A percentile compares a stretch with the other conserved stretches of the same genome.
Evolutionary conservation across 768 basidiomycete species (phyloP).

Genomic region (Lentinula sp.): DNA sequence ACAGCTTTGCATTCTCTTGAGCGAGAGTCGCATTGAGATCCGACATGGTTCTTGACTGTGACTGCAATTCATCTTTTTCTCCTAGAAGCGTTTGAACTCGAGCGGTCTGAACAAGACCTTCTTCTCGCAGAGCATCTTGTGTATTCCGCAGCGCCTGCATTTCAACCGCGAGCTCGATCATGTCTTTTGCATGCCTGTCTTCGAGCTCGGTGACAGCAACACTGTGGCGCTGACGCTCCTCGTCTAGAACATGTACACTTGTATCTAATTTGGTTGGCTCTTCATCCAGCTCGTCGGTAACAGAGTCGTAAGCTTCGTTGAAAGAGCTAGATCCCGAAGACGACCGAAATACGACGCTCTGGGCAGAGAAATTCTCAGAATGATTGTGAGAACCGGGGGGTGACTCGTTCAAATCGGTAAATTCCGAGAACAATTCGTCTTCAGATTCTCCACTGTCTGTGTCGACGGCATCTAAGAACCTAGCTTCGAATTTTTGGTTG

Average conservation of each 20-base stretch:
- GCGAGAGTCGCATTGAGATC: not conserved
- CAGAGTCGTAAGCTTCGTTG: not conserved
- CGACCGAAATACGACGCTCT: not conserved
- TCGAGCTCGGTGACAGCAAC: not conserved
- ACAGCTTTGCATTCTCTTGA: not conserved
- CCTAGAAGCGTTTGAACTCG: not conserved
- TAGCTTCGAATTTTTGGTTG: not conserved
- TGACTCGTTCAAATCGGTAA: not conserved
- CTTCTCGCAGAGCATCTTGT: not conserved
- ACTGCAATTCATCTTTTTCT: not conserved
- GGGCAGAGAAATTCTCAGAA: too few species aligned
- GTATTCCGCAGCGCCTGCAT: not conserved
- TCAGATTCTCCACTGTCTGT: too few species aligned
- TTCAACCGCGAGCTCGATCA: not conserved
- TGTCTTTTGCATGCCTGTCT: not conserved
- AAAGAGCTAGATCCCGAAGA: not conserved
- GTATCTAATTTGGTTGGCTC: not conserved
- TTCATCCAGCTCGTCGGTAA: not conserved
- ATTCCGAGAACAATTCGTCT: not conserved
- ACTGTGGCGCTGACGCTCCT: not conserved
- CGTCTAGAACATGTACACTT: not conserved
- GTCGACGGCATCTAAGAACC: not conserved
- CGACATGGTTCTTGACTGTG: not conserved
- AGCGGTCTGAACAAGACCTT: not conserved
- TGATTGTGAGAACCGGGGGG: too few species aligned